Conservation (phyloP, 805 yeast species). For the Ogataea angusta region DNA sequence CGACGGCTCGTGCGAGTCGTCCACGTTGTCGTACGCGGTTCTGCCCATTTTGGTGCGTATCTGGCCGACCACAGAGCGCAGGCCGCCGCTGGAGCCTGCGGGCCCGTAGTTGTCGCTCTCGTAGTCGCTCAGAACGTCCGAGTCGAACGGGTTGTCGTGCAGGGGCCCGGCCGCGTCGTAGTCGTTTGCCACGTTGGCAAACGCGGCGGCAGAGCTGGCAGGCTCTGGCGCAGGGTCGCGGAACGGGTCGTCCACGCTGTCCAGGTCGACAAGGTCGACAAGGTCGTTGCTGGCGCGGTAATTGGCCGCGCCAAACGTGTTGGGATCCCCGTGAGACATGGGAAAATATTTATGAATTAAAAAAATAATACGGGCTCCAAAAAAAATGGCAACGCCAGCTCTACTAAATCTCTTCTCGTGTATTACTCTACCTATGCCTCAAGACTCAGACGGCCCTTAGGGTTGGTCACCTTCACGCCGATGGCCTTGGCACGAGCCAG, state of each 20-base stretch:
- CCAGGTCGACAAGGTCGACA: slow-evolving; percentile 7
- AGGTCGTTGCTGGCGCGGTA: slow-evolving; percentile 2
- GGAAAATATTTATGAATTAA: slow-evolving; percentile 1
- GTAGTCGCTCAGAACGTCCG: slow-evolving; percentile 11
- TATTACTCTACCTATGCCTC: slow-evolving; percentile 61
- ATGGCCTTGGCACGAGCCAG: slow-evolving; percentile 96
- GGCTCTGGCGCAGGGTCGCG: not conserved
- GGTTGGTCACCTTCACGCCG: slow-evolving; percentile 98
- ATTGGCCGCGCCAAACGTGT: slow-evolving; percentile 1
- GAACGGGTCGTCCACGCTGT: slow-evolving; percentile 8
- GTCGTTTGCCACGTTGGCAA: slow-evolving; percentile 6
- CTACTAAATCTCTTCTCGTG: slow-evolving; percentile 6
- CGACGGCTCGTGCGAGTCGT: slow-evolving; percentile 1
- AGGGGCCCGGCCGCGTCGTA: slow-evolving; percentile 2
- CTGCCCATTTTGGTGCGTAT: slow-evolving; percentile 27
- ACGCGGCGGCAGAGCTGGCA: slow-evolving; percentile 1
- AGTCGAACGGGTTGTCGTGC: slow-evolving; percentile 11
- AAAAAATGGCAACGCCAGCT: too few relatives aligned
- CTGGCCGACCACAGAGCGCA: slow-evolving; percentile 28
- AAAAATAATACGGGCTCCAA: not conserved
- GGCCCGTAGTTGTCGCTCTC: slow-evolving; percentile 5
- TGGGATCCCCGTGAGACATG: slow-evolving; percentile 7
- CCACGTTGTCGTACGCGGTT: slow-evolving; percentile 25
- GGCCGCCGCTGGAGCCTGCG: slow-evolving; percentile 19
- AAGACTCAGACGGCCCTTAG: slow-evolving; percentile 96